phyloP scores from a whole-genome alignment of 2,329 filamentous ascomycete genomes.

The Fusarium miscanthi region DNA sequence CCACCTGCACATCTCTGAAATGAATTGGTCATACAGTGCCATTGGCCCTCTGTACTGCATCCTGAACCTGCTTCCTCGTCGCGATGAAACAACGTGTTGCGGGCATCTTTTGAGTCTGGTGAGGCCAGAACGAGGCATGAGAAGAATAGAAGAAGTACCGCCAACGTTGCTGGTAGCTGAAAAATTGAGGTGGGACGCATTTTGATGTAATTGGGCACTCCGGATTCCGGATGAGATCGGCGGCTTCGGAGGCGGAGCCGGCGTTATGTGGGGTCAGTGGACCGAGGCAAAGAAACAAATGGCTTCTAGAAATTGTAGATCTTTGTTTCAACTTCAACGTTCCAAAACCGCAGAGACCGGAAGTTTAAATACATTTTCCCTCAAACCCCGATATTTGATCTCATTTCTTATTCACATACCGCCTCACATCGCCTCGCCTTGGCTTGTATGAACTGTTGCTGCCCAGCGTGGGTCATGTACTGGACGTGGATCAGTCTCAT shows the following conservation, averaged over 20 bases:
- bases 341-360: background rate
- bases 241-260: conserved; percentile 29
- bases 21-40: conserved; percentile 63
- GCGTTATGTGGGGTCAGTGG: conserved; percentile 26
- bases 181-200: conserved; percentile 18
- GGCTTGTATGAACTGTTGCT: conserved; percentile 42
- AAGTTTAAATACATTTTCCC: background rate
- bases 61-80: conserved; percentile 50
- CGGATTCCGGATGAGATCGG: conserved; percentile 8
- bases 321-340: background rate
- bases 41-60: conserved; percentile 62
- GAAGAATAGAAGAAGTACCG: conserved; percentile 15
- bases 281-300: background rate
- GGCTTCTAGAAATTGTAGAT: background rate
- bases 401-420: conserved; percentile 21
- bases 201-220: conserved; percentile 11
- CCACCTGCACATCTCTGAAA: conserved; percentile 64
- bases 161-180: conserved; percentile 1
- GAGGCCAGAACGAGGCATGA: conserved; percentile 19
- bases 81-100: conserved; percentile 25
- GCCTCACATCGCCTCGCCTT: conserved; percentile 15
- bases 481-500: conserved; percentile 47
- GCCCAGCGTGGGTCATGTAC: conserved; percentile 41
- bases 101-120: background rate
- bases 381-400: conserved; percentile 1